These are phyloP conservation scores for Skeletonema potamos DNA, from an alignment of 108 stramenopile genomes.

Conservation along the genomic window DNA sequence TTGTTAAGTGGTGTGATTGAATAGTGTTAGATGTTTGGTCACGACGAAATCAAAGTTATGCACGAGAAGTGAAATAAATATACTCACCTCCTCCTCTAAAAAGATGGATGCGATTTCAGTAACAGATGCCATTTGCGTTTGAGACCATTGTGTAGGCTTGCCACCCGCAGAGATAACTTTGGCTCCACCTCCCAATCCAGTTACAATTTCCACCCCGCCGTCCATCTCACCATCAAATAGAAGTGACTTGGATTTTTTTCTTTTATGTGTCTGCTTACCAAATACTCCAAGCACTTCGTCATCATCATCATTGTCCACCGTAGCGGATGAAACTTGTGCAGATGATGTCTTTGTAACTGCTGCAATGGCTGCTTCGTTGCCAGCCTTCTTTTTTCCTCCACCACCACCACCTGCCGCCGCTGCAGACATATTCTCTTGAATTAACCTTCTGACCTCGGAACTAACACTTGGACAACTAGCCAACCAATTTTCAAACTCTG, in stretches of 20 bases:
- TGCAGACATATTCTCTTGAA: conserved; percentile 52
- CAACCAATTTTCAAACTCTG: conserved; percentile 79
- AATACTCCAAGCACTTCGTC: conserved; percentile 46
- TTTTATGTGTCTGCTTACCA: conserved; percentile 5
- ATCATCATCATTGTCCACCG: conserved; percentile 43
- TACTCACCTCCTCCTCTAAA: conserved; percentile 48
- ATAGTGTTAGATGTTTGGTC: background rate
- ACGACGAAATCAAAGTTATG: too few relatives aligned
- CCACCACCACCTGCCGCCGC: conserved; percentile 31
- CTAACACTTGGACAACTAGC: conserved; percentile 31
- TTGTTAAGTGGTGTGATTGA: background rate
- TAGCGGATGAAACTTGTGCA: conserved; percentile 10
- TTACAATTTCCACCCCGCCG: background rate
- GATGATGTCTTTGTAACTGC: background rate
- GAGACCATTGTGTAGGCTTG: conserved; percentile 36
- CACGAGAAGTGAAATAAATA: background rate
- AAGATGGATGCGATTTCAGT: conserved; percentile 34
- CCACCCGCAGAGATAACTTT: background rate
- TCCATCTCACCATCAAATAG: background rate
- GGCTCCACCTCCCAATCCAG: background rate
- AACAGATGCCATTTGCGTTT: conserved; percentile 46
- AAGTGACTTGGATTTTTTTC: background rate
- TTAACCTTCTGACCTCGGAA: conserved; percentile 49
- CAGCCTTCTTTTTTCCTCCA: background rate
- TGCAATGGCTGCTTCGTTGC: conserved; percentile 4